Percentiles rank a stretch among this genome's conserved stretches.
Evolutionary conservation across 2,329 filamentous ascomycete species (phyloP).

Genomic region (Monascus ruber): DNA sequence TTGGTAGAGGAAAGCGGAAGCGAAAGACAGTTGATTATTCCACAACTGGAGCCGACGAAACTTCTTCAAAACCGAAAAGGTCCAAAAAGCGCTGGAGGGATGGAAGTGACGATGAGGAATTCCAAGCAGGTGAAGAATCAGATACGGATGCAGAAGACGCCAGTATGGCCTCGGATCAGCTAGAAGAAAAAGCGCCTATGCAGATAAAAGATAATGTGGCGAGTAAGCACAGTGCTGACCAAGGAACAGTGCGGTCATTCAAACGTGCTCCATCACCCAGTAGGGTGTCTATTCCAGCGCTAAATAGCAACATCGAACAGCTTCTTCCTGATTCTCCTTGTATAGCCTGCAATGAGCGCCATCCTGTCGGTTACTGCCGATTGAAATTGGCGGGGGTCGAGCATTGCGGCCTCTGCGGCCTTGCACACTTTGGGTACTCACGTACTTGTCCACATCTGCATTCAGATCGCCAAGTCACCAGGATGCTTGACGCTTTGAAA

Average conservation of each 20-base stretch:
- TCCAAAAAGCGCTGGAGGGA: background rate
- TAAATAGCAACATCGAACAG: constrained; percentile 1
- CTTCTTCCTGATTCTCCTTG: constrained; percentile 26
- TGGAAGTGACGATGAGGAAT: constrained; percentile 22
- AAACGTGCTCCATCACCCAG: constrained; percentile 14
- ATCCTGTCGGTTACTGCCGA: constrained; percentile 48
- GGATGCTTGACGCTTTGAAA: constrained; percentile 54
- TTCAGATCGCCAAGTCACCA: constrained; percentile 50
- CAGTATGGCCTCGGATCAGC: constrained; percentile 10
- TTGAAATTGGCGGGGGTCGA: constrained; percentile 49
- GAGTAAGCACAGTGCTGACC: constrained; percentile 4
- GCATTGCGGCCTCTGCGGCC: constrained; percentile 53
- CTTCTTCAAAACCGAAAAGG: background rate
- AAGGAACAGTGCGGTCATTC: constrained; percentile 24
- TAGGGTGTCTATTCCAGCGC: constrained; percentile 2
- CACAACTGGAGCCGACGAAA: constrained; percentile 5
- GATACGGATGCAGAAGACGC: constrained; percentile 11
- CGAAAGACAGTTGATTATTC: constrained; percentile 40
- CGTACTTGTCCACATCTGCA: constrained; percentile 52
- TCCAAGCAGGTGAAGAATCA: constrained; percentile 16
- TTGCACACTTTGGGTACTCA: constrained; percentile 46
- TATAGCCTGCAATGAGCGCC: constrained; percentile 42
- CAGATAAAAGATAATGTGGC: constrained; percentile 11
- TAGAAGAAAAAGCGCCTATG: constrained; percentile 13
- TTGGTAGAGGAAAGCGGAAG: constrained; percentile 74